Evolutionary conservation across 2,329 filamentous ascomycete species (phyloP), one percentile per base, ranked within the genome.

Genomic region (Didymella keratinophila): DNA sequence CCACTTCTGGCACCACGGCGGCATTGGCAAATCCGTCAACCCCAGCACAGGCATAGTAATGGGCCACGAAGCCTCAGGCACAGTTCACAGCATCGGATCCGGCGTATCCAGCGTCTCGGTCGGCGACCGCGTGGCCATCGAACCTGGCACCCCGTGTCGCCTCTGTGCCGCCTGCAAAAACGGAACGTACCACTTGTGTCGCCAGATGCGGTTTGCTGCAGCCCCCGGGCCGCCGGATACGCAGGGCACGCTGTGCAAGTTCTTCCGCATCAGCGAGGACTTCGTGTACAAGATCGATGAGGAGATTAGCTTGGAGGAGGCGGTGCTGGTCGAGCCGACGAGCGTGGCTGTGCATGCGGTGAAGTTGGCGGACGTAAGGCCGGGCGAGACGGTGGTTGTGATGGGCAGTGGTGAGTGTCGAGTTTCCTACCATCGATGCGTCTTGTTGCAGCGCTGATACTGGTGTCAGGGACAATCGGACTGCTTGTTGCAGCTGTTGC

Each of bases 201-300:
- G 93, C 68, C 84, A 83, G 45, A 92, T 97, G 68, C 82, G 85
- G 52, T 98, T 98, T 81, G 84, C 95, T 37, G 95, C 92, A 36
- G 97, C 94, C 1, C 93, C 94, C 5, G 94, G 93, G 2, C 87
- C 96, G 18, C 85, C 90, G 5, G 68, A 70, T 28, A 71, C 70
- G 9, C 62, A 56, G 4, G 94, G 94, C 27, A 84, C 97, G 64
- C 83, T 97, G 68, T 85, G 92, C 62, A 88, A 93, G 77, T 97
- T 96, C 76, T 91, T 96, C 78, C 93, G 92, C 79, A 91, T 96
- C 79, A 91, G 91, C 3, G 92, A 92, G 23, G 83, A 89, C 41
- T 97, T 93, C 91, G 97, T 93, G 79, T 92, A 97, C 81, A 95
- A 94, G 83, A 93, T 97, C 65, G 91, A 90, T 32, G 81, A 90